phyloP scores from a whole-genome alignment of 148 eudicot genomes.

The Euryodendron excelsum region DNA sequence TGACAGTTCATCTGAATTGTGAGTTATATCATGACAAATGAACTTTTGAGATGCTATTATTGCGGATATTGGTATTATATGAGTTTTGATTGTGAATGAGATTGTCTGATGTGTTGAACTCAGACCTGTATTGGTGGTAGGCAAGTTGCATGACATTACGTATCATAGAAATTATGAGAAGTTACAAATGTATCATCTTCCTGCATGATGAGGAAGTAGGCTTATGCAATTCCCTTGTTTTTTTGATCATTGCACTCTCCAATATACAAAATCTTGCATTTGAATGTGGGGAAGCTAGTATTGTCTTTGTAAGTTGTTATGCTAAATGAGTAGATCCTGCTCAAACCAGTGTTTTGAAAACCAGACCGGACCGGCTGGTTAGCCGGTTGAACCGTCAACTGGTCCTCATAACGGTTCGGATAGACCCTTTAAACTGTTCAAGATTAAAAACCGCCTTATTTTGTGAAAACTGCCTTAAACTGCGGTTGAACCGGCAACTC shows the following conservation, averaged over 20 bases:
- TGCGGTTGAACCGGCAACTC: no score
- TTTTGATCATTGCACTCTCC: background rate
- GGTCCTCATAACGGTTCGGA: no score
- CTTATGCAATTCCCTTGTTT: background rate
- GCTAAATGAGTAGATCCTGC: background rate
- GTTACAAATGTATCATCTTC: background rate
- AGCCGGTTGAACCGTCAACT: no score
- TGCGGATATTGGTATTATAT: background rate
- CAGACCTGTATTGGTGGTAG: background rate
- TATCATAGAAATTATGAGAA: background rate
- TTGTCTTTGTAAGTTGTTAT: background rate
- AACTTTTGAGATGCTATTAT: background rate
- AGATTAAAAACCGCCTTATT: no score
- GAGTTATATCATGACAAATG: conserved; percentile 24
- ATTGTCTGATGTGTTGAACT: background rate
- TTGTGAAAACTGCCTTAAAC: no score
- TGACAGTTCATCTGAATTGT: conserved; percentile 52
- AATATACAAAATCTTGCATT: background rate
- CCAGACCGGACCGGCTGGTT: no score
- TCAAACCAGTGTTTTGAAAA: background rate
- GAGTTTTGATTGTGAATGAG: background rate
- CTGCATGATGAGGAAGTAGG: background rate
- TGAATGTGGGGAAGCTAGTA: background rate
- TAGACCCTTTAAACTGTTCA: no score
- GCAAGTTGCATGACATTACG: background rate